Base-by-base conservation (phyloP, 2,329 filamentous ascomycete genomes). In the Trichoderma aggressivum region DNA sequence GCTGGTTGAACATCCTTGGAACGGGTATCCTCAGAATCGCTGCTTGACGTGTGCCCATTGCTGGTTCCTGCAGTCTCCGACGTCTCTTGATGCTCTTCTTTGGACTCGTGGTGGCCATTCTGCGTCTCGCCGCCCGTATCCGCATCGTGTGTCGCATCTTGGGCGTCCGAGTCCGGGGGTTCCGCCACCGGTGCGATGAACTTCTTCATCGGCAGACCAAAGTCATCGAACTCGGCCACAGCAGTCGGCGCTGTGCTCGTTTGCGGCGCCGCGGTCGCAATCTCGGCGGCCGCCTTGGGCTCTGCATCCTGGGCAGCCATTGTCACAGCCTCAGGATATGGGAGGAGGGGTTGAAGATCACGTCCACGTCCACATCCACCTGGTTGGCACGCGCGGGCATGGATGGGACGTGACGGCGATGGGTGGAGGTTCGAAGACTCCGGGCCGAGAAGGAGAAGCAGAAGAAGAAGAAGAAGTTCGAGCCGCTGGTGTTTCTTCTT, bases 171-270 rank as follows among this genome's bases (percentile, higher is more conserved):
- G 32, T 53, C 36, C 32, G 66, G 21, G 12, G 73, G 50, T n/a
- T 77, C 34, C 73, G 60, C 68, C 58, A 75, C 74, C 32, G 81
- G 79, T 68, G 78, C 81, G 76, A 79, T 76, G 76, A 79, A 85
- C 75, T 84, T 87, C 78, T 84, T 85, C 73, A 91, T 86, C 21
- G 90, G 90, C 74, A 93, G 82, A 64, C 91, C 91, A 78, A 93
- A 93, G 74, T 93, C 91, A 79, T 93, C 91, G 72, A 89, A 81
- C 76, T 91, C 88, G 63, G 77, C 28, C 39, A 53, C 77, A 72
- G 77, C 75, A 73, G 78, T 74, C 71, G 75, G 75, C 79, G 79
- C 75, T 76, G 77, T 79, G 76, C 72, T 74, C 18, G 64, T 39
- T 59, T 62, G 67, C 24, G 61, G 61, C 30, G 64, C 59, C 16